phyloP scores from a whole-genome alignment of 2,329 filamentous ascomycete species.

The Helotiales sp. region DNA sequence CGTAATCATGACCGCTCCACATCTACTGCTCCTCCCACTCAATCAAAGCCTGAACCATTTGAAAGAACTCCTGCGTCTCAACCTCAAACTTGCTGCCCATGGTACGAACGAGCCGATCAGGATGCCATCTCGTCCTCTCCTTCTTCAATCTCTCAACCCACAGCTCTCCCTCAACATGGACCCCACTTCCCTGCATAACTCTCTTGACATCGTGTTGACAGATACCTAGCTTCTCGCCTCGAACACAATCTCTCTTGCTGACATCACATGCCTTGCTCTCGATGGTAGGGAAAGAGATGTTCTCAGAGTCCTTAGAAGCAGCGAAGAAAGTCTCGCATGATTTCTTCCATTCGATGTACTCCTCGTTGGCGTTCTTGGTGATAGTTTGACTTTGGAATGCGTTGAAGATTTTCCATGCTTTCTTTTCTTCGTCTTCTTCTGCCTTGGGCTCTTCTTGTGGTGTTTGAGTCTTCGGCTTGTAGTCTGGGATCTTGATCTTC shows the following conservation, averaged over 20 bases:
- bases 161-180: neutral
- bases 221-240: neutral
- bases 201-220: neutral
- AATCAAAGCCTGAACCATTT: neutral
- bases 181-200: neutral
- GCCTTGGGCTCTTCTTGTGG: neutral
- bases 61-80: slow-evolving; percentile 2
- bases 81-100: slow-evolving; percentile 6
- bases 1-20: no score
- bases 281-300: neutral
- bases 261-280: neutral
- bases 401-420: neutral
- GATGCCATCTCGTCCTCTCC: slow-evolving; percentile 4
- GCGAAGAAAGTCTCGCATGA: neutral
- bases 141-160: slow-evolving; percentile 6
- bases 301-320: neutral
- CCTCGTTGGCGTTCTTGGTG: neutral
- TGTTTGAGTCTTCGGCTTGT: neutral
- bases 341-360: neutral
- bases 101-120: neutral
- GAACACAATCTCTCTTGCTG: neutral
- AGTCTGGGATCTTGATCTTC: neutral
- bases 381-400: neutral
- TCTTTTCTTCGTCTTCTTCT: neutral
- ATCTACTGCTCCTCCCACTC: neutral